These are phyloP conservation scores for Fraxinus quadrangulata DNA, from an alignment of 257 asterid genomes.

Conservation along the genomic window DNA sequence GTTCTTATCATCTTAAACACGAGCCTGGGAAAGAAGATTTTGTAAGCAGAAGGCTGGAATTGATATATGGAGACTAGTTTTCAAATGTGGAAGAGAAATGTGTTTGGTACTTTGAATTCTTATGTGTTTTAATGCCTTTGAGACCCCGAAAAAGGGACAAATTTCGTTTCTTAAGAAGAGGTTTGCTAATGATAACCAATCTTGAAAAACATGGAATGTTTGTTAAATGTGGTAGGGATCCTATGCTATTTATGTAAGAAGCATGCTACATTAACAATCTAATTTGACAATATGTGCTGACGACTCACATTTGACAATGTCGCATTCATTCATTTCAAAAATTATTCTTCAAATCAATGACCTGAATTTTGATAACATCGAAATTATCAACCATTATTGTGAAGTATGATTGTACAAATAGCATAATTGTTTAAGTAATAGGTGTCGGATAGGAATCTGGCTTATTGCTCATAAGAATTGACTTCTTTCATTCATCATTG, in stretches of 20 bases:
- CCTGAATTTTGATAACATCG: no score
- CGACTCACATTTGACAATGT: no score
- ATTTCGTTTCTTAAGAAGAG: no score
- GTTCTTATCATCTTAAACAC: not conserved
- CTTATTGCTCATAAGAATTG: not conserved
- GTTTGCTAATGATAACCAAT: not conserved
- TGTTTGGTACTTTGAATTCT: not conserved
- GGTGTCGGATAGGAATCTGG: not conserved
- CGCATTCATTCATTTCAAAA: no score
- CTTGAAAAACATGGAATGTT: not conserved
- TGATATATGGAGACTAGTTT: not conserved
- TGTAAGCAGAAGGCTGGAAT: not conserved
- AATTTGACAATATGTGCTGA: no score
- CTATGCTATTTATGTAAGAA: not conserved
- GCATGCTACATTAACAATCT: no score
- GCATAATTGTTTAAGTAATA: not conserved
- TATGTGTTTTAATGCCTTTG: no score
- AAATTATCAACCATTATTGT: no score
- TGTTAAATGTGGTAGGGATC: not conserved
- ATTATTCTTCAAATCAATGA: no score
- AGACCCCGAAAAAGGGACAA: no score
- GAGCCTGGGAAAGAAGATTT: not conserved
- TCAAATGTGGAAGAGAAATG: no score
- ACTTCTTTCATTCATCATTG: conserved; percentile 6
- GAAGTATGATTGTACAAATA: no score